Evolutionary conservation across 2,329 filamentous ascomycete genomes (phyloP).

Genomic region (Colletotrichum sp.): DNA sequence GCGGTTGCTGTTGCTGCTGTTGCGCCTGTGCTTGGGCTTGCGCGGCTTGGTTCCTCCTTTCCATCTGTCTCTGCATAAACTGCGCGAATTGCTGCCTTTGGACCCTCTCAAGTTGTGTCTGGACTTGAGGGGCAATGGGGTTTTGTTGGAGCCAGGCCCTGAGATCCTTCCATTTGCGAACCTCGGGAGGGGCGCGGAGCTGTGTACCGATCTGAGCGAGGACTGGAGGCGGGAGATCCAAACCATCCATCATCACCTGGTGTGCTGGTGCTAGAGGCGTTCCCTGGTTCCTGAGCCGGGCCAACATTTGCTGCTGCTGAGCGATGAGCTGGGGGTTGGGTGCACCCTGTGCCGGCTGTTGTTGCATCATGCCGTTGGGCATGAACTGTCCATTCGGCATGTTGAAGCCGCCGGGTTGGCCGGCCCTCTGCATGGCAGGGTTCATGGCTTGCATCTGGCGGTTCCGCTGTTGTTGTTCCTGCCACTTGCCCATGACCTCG

Average conservation of each 20-base stretch:
- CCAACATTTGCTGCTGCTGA: constrained; percentile 31
- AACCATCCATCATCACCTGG: constrained; percentile 47
- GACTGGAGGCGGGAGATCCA: constrained; percentile 48
- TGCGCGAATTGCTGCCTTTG: constrained; percentile 44
- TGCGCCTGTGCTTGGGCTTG: constrained; percentile 25
- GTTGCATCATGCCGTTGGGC: constrained; percentile 34
- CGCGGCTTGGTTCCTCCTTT: constrained; percentile 9
- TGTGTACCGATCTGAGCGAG: constrained; percentile 31
- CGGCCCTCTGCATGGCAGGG: constrained; percentile 34
- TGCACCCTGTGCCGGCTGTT: constrained; percentile 28
- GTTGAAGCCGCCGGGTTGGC: constrained; percentile 30
- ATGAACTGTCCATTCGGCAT: constrained; percentile 28
- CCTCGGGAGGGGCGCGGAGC: constrained; percentile 37
- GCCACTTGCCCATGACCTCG: constrained; percentile 56
- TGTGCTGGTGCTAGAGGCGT: constrained; percentile 31
- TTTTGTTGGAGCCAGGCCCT: constrained; percentile 45
- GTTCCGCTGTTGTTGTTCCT: constrained; percentile 38
- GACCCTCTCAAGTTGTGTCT: constrained; percentile 33
- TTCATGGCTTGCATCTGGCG: constrained; percentile 35
- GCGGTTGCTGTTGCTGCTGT: constrained; percentile 23
- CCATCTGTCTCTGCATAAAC: constrained; percentile 24
- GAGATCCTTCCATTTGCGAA: constrained; percentile 55
- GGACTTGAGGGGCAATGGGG: constrained; percentile 33
- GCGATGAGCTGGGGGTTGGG: constrained; percentile 24
- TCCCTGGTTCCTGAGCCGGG: constrained; percentile 25